Evolutionary conservation across 2,329 filamentous ascomycete genomes (phyloP).

Genomic region (Dendrostoma leiphaemia): DNA sequence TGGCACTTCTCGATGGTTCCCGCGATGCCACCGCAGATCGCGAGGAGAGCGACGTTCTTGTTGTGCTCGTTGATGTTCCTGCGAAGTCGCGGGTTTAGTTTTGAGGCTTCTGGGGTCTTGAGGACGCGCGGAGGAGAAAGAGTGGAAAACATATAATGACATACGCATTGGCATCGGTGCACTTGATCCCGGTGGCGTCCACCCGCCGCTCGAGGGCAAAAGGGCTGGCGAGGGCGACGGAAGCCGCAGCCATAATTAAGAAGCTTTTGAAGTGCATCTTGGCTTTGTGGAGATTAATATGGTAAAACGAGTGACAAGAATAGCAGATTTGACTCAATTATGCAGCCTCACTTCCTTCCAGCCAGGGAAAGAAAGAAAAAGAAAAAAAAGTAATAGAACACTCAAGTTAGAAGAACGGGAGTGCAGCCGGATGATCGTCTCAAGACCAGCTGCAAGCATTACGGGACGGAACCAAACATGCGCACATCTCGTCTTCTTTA

Average conservation of each 20-base stretch:
- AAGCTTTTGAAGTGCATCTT: not conserved
- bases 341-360: not conserved
- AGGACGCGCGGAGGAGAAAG: not conserved
- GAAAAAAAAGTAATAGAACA: not conserved
- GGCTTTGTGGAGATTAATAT: not conserved
- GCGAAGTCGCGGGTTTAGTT: not conserved
- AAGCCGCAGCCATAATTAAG: not conserved
- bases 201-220: not conserved
- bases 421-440: not conserved
- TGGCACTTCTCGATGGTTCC: conserved; percentile 44
- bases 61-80: conserved; percentile 48
- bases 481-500: not conserved
- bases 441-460: no score
- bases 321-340: not conserved
- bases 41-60: conserved; percentile 59
- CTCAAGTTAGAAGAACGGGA: no score
- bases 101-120: no score
- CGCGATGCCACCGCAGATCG: conserved; percentile 56
- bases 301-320: not conserved
- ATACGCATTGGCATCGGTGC: conserved; percentile 9
- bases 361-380: not conserved
- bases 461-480: no score
- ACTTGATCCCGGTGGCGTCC: conserved; percentile 5
- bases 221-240: not conserved
- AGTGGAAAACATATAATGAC: not conserved